Percentiles rank a stretch among this genome's conserved stretches.
Conservation (phyloP, 139 green algal species). For the Ettlia oleoabundans region DNA sequence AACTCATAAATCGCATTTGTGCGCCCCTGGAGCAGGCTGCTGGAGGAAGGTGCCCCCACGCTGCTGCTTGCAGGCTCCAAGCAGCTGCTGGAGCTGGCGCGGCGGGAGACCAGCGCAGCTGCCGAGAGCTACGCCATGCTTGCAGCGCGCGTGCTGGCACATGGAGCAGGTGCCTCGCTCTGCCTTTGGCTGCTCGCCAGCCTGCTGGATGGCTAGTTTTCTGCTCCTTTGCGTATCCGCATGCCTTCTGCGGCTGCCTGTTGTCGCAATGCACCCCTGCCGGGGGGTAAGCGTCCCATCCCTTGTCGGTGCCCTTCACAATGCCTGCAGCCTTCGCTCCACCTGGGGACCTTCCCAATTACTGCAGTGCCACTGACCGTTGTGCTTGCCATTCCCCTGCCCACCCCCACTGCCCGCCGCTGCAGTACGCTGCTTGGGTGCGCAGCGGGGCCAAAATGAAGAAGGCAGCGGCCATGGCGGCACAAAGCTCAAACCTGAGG, state of each 20-base stretch:
- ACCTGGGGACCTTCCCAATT: no score
- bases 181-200: no score
- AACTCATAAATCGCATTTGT: neutral
- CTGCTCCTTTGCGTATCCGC: neutral
- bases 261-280: no score
- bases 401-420: no score
- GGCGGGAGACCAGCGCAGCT: slow-evolving; percentile 2
- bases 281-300: no score
- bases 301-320: no score
- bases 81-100: slow-evolving; percentile 27
- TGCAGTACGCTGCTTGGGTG: slow-evolving; percentile 16
- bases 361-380: no score
- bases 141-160: slow-evolving; percentile 9
- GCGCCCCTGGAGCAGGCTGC: neutral
- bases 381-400: no score
- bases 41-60: slow-evolving; percentile 23
- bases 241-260: neutral
- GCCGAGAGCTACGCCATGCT: slow-evolving; percentile 16
- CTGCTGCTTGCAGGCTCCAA: slow-evolving; percentile 23
- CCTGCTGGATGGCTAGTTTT: no score
- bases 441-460: neutral
- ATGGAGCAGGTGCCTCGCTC: slow-evolving; percentile 7
- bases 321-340: neutral
- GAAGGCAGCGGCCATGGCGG: slow-evolving; percentile 3
- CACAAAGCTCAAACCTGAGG: neutral